Base-by-base conservation (phyloP, 345 rosid species). In the Bretschneidera sinensis region DNA sequence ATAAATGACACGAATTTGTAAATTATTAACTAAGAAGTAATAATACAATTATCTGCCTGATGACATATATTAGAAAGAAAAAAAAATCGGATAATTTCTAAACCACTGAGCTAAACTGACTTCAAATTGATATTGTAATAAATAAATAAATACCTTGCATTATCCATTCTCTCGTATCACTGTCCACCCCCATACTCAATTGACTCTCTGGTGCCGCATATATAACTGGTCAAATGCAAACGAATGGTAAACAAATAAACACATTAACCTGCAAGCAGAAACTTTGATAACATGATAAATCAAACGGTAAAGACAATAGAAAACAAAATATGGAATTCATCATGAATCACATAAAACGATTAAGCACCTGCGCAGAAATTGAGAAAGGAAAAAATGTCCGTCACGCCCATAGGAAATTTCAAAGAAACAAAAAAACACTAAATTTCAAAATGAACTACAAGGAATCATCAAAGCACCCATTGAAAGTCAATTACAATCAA, bases 121-220 rank as follows among this genome's bases (percentile, higher is more conserved):
- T 14, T 1, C 6, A 39, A 39, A 4, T 31, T 31, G 24, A 10
- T 2, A 22, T 24, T 24, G 1, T 21, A 53, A 22, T n/a, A n/a
- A 28, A 10, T 53, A 13, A 60, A 28, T 48, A 15, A 49, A 17
- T 69, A 87, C 98, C 98, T 83, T 87, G 95, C 76, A 89, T 73
- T 51, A 75, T 69, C 97, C 95, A 89, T 60, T 87, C 96, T 64
- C 63, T 74, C 15, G 85, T 64, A 35, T 83, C 87, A 13, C 77
- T 34, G 16, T 74, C 79, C n/a, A 48, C 63, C 10, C 71, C 81
- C 5, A 63, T 72, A 56, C 72, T 69, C 64, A 81, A 45, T 61
- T 74, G 83, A 65, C 79, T 80, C 39, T 85, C 96, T 0, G 87
- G 74, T 24, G 83, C 59, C 19, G 85, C 75, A 52, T 50, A 73